phyloP scores from a whole-genome alignment of 345 rosid genomes.

The Iberis pinnata region DNA sequence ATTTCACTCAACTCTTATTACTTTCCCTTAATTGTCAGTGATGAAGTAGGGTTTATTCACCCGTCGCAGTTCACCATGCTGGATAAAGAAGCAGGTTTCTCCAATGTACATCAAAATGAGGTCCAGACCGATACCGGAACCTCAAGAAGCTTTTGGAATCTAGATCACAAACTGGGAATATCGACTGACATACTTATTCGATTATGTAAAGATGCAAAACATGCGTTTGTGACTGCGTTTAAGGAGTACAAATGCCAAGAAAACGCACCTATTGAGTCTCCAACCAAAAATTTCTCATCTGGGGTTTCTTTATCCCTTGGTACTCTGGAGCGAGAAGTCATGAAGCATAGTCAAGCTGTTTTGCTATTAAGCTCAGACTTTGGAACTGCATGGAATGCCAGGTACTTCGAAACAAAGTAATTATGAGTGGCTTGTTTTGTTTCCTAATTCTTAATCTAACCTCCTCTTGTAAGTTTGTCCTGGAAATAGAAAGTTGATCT shows the following conservation, averaged over 20 bases:
- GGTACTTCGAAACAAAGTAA: slow-evolving; percentile 34
- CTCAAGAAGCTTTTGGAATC: slow-evolving; percentile 46
- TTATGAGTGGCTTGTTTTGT: neutral
- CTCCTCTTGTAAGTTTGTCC: slow-evolving; percentile 6
- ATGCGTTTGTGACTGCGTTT: slow-evolving; percentile 41
- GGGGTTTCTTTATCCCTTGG: slow-evolving; percentile 8
- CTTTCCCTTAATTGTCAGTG: slow-evolving; percentile 34
- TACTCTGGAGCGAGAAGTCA: slow-evolving; percentile 37
- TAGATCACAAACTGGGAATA: slow-evolving; percentile 78
- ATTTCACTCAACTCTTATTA: neutral
- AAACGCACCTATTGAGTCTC: slow-evolving; percentile 8
- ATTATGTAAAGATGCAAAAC: slow-evolving; percentile 53
- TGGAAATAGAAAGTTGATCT: slow-evolving; percentile 55
- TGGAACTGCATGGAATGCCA: slow-evolving; percentile 84
- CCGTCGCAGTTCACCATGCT: slow-evolving; percentile 68
- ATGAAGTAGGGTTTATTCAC: slow-evolving; percentile 82
- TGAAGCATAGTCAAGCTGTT: slow-evolving; percentile 71
- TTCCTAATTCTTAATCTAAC: slow-evolving; percentile 7
- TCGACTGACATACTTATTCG: slow-evolving; percentile 52
- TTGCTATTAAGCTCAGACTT: slow-evolving; percentile 79
- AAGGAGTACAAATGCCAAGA: slow-evolving; percentile 32
- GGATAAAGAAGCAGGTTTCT: slow-evolving; percentile 31
- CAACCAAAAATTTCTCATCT: slow-evolving; percentile 3
- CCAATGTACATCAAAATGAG: slow-evolving; percentile 7
- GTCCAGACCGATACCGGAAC: slow-evolving; percentile 12